Evolutionary conservation across 2,329 filamentous ascomycete genomes (phyloP).

Genomic region (Alternaria gansuensis): DNA sequence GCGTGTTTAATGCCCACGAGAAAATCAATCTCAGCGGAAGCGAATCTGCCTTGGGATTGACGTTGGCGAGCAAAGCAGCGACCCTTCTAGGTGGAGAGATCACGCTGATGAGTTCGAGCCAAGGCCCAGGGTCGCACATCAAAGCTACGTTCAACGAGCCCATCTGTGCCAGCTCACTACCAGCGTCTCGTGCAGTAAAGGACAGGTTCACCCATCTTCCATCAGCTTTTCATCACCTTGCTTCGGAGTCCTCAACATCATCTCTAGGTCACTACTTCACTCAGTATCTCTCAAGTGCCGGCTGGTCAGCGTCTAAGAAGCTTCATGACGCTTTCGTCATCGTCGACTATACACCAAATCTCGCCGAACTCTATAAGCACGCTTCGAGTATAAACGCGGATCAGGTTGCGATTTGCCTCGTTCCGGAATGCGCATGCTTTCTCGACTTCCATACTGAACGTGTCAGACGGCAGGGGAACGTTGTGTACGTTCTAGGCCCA

Average conservation of each 20-base stretch:
- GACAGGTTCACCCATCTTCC: conserved; percentile 18
- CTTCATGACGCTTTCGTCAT: conserved; percentile 32
- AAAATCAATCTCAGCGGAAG: conserved; percentile 53
- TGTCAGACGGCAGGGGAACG: conserved; percentile 26
- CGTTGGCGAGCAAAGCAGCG: conserved; percentile 56
- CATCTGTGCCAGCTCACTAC: conserved; percentile 35
- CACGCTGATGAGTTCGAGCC: conserved; percentile 50
- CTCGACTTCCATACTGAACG: conserved; percentile 29
- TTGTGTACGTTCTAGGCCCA: conserved; percentile 41
- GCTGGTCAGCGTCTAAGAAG: conserved; percentile 23
- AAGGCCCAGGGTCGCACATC: conserved; percentile 55
- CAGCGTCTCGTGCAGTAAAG: conserved; percentile 16
- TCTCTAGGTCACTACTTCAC: conserved; percentile 27
- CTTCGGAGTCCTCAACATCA: conserved; percentile 20
- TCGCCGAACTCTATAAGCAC: conserved; percentile 27
- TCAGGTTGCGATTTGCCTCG: conserved; percentile 42
- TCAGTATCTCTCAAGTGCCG: conserved; percentile 24
- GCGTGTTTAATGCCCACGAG: conserved; percentile 58
- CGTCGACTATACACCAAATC: conserved; percentile 37
- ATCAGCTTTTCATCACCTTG: conserved; percentile 22
- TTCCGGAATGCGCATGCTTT: conserved; percentile 37
- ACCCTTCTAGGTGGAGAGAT: conserved; percentile 53
- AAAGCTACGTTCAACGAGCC: conserved; percentile 45
- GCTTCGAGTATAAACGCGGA: conserved; percentile 19
- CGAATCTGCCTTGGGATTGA: conserved; percentile 57